Evolutionary conservation across 371 early-diverging fungal species (phyloP).

Genomic region (Mortierella sp.): DNA sequence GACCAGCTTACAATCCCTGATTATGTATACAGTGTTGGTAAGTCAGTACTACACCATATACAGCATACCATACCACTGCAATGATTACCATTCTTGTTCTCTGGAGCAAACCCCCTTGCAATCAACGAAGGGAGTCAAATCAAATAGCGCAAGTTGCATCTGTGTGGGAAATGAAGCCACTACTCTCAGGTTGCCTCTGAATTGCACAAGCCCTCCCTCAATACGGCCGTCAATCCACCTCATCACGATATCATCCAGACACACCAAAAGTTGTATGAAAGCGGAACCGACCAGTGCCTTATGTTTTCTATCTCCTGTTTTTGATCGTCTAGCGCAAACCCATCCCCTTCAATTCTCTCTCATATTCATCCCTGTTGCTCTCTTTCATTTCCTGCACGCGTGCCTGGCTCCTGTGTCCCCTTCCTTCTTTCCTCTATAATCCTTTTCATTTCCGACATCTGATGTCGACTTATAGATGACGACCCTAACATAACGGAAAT

Average conservation of each 20-base stretch:
- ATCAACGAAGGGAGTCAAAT: too few species aligned
- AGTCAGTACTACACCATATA: neutral
- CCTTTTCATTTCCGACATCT: slow-evolving; percentile 5
- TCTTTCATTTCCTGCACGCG: slow-evolving; percentile 13
- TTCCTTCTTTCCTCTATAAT: neutral
- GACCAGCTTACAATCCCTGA: slow-evolving; percentile 47
- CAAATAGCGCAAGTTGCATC: too few species aligned
- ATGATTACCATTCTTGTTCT: neutral
- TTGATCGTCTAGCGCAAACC: neutral
- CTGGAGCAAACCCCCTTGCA: too few species aligned
- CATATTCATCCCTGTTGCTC: neutral
- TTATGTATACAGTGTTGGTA: slow-evolving; percentile 38
- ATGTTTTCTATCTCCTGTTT: neutral
- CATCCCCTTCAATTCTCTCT: neutral
- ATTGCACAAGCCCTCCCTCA: too few species aligned
- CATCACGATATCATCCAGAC: too few species aligned
- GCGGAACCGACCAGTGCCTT: too few species aligned
- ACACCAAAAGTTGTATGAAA: too few species aligned
- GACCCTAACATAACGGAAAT: neutral
- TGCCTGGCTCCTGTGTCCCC: neutral
- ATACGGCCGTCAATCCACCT: too few species aligned
- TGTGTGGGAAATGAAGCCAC: too few species aligned
- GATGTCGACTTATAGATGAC: neutral
- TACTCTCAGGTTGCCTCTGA: too few species aligned
- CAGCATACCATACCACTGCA: neutral